Base-by-base conservation (phyloP, 208 protist species). In the Leishmania mexicana region DNA sequence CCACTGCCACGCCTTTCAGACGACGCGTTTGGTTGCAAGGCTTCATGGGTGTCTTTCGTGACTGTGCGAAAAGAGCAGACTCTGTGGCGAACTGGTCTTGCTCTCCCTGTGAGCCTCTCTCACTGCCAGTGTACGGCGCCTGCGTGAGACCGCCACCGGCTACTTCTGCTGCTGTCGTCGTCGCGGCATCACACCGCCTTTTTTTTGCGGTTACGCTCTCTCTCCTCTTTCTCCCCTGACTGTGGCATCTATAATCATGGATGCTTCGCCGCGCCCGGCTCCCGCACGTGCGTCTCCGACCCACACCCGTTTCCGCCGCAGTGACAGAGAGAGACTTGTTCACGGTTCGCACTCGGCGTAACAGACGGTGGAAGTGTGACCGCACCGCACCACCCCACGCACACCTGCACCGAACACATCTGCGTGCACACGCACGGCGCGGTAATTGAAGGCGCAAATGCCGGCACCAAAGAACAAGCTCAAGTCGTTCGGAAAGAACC, bases 401-500 rank as follows among this genome's bases (percentile, higher is more conserved):
- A 62, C 72, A 76, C 15, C 57, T 11, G 19, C 28, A 13, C 73
- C 21, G 38, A 64, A 24, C 75, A 47, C 8, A 42, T 15, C 10
- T 51, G 8, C 40, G 54, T 15, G 45, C 53, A 71, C 10, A 40
- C 3, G 21, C 40, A 6, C 57, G 42, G 42, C 5, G 31, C 31
- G 24, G 13, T 21, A 7, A n/a, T 65, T 21, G n/a, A 6, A 28
- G 40, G 13, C 31, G n/a, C 24, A n/a, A 65, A 88, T 88, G 87
- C 85, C 87, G 2, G 68, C 87, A 57, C 75, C 85, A 21, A 85
- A 87, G 31, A 88, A 85, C 73, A 94, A 95, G 72, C 86, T 95
- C 3, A 94, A 94, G 79, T 84, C 87, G 15, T 92, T 95, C 51
- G 89, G 90, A 58, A 95, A 95, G 75, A 87, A 94, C 79, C 81